A percentile compares a stretch with the other conserved stretches of the same genome.
Conservation (phyloP, 192 early-diverging fungal genomes). For the Coemansia interrupta region DNA sequence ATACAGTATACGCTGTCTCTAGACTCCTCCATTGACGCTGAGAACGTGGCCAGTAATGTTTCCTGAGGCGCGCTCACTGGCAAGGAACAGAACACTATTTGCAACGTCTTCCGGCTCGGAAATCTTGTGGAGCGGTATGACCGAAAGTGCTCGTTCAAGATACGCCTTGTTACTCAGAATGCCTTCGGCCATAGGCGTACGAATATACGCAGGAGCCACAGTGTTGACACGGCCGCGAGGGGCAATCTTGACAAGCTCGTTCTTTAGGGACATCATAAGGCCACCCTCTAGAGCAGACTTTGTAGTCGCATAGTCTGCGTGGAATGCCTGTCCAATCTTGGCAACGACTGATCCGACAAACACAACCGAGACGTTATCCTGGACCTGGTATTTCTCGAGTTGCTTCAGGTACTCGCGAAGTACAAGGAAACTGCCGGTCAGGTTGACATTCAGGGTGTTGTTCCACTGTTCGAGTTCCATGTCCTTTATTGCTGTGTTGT, state of each 20-base stretch:
- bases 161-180: constrained; percentile 48
- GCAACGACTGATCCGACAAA: constrained; percentile 54
- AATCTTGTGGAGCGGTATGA: constrained; percentile 56
- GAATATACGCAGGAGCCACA: constrained; percentile 53
- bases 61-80: constrained; percentile 41
- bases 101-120: constrained; percentile 58
- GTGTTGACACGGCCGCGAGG: constrained; percentile 55
- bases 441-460: constrained; percentile 55
- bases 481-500: constrained; percentile 53
- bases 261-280: constrained; percentile 48
- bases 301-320: constrained; percentile 52
- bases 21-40: constrained; percentile 61
- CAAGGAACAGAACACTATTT: constrained; percentile 53
- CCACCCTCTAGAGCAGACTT: constrained; percentile 58
- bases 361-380: constrained; percentile 34
- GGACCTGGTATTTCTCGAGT: constrained; percentile 19
- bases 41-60: constrained; percentile 59
- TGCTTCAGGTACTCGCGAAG: constrained; percentile 27
- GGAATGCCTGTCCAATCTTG: constrained; percentile 57
- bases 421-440: constrained; percentile 58
- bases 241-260: constrained; percentile 59
- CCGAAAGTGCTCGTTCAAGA: constrained; percentile 55
- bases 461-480: constrained; percentile 55
- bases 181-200: constrained; percentile 59
- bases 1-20: constrained; percentile 20